Evolutionary conservation across 371 early-diverging fungal species (phyloP).

Genomic region (Mortierella sp.): DNA sequence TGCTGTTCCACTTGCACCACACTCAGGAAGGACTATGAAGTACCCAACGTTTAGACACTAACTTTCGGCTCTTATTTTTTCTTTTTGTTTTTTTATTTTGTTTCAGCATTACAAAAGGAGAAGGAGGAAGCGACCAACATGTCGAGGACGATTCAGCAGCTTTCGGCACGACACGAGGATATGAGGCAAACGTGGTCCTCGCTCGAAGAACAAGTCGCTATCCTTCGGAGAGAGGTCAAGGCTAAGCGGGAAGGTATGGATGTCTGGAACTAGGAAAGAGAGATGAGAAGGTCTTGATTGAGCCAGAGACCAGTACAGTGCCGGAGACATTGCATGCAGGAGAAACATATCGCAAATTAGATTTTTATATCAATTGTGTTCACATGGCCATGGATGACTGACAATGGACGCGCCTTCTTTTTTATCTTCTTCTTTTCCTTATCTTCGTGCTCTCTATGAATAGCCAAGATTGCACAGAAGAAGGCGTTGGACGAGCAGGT

Average conservation of each 20-base stretch:
- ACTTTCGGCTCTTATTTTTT: not conserved
- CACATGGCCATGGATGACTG: not conserved
- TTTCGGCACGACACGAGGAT: conserved; percentile 28
- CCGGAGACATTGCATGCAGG: conserved; percentile 5
- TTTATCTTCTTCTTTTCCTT: not conserved
- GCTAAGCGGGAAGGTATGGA: conserved; percentile 58
- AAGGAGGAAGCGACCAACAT: conserved; percentile 39
- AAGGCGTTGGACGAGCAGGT: conserved; percentile 50
- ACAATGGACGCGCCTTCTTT: not conserved
- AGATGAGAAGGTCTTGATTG: not conserved
- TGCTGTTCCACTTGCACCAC: too few species aligned
- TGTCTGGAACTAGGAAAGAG: too few species aligned
- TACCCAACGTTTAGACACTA: not conserved
- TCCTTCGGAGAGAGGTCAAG: conserved; percentile 42
- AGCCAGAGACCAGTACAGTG: not conserved
- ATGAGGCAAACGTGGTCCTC: conserved; percentile 20
- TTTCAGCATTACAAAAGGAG: conserved; percentile 54
- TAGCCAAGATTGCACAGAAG: conserved; percentile 51
- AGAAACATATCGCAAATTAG: conserved; percentile 5
- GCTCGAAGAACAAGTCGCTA: conserved; percentile 26
- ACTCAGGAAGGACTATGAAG: not conserved
- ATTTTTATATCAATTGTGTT: too few species aligned
- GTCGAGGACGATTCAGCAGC: conserved; percentile 28
- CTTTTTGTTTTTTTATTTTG: not conserved
- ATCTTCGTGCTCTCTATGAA: not conserved